Base-by-base conservation (phyloP, 2,329 filamentous ascomycete species). In the Alternaria sp. region DNA sequence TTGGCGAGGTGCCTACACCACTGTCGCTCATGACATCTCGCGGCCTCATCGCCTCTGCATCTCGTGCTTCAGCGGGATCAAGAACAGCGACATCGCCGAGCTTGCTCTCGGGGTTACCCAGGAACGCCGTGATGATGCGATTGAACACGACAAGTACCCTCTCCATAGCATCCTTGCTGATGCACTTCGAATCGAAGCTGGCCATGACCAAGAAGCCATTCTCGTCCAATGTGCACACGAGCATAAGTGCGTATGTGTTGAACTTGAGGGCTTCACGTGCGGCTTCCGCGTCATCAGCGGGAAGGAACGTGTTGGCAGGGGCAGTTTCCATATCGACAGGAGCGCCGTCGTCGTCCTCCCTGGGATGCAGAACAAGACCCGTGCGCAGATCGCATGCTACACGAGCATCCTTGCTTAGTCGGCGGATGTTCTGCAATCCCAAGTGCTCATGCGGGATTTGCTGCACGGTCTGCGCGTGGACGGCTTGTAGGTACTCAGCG, bases 361-460 rank as follows among this genome's bases (percentile, higher is more conserved):
- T 78, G 3, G 79, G 79, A 47, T 81, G 77, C 8, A 81, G 63
- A 5, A 81, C 79, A 19, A 81, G 62, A 32, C 78, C 78, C 1
- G 76, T 81, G 19, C 73, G 72, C 3, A 79, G 61, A 47, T 78
- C 75, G 32, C 79, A 80, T 5, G 77, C 79, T 32, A 73, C 66
- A 17, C 75, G 73, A 5, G 77, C 78, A 23, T 79, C 73, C 19
- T 65, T 71, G 50, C 76, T 78, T 8, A 81, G 50, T 1, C 76
- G 72, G 10, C 87, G 85, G 62, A 90, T 89, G 65, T 88, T 81
- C 68, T 89, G 87, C 47, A 89, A 79, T 19, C 87, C 87, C 53
- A 86, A 83, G 73, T 92, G 89, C 74, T 92, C 87, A 71, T 90
- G 85, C 0, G 88, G 86, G 6, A 91, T 89, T 67, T 87, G 85